Evolutionary conservation across 352 stramenopile species (phyloP).

Genomic region (Globisporangium echinulatum): DNA sequence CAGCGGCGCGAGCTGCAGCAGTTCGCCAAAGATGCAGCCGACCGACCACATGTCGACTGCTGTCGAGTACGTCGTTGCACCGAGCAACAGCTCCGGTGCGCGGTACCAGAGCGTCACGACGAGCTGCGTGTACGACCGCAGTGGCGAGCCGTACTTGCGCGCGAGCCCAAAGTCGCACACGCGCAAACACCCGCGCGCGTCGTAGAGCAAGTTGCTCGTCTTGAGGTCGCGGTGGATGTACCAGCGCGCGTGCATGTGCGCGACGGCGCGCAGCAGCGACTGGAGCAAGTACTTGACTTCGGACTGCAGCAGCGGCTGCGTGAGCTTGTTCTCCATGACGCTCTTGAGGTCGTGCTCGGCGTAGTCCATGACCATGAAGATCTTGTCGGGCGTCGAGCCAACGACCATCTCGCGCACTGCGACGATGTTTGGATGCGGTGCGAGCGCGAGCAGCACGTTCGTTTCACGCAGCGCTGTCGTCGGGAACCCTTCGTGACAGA

Average conservation of each 20-base stretch:
- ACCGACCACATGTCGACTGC: constrained; percentile 96
- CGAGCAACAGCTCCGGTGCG: constrained; percentile 90
- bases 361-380: constrained; percentile 92
- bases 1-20: constrained; percentile 91
- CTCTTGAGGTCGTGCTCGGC: constrained; percentile 83
- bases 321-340: constrained; percentile 81
- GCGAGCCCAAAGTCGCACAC: constrained; percentile 86
- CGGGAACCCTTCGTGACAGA: constrained; percentile 79
- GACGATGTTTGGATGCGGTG: constrained; percentile 82
- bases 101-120: constrained; percentile 95
- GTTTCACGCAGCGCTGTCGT: constrained; percentile 82
- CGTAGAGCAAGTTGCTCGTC: constrained; percentile 96
- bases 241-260: constrained; percentile 91
- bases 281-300: constrained; percentile 94
- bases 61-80: constrained; percentile 89
- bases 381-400: constrained; percentile 79
- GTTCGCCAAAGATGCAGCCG: constrained; percentile 96
- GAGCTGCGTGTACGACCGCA: constrained; percentile 84
- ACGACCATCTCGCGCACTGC: constrained; percentile 87
- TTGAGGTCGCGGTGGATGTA: constrained; percentile 97
- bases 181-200: constrained; percentile 69
- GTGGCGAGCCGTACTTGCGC: constrained; percentile 73
- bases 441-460: constrained; percentile 74
- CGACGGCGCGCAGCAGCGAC: constrained; percentile 86
- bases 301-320: constrained; percentile 73